Conservation (phyloP, 768 basidiomycete species). For the Suillus brevipes region DNA sequence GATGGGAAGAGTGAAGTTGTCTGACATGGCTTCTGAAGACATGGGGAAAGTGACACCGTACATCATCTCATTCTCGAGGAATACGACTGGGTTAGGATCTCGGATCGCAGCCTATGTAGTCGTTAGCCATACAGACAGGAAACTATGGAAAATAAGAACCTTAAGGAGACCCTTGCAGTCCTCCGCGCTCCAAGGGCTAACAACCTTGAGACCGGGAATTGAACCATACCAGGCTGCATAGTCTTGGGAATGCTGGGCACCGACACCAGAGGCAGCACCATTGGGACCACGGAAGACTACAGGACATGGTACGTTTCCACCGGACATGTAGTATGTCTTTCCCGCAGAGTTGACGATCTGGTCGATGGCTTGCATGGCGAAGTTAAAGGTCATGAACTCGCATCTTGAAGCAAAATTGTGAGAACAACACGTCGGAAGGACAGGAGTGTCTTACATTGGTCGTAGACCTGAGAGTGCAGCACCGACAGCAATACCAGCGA, state of each 20-base stretch:
- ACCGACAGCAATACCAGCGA: conserved; percentile 94
- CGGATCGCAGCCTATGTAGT: conserved; percentile 82
- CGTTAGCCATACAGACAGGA: conserved; percentile 3
- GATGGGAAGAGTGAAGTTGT: conserved; percentile 93
- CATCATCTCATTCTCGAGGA: conserved; percentile 99
- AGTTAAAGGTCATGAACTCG: conserved; percentile 99
- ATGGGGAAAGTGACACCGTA: conserved; percentile 98
- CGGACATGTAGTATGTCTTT: conserved; percentile 99
- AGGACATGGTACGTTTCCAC: conserved; percentile 96
- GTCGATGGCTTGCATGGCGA: conserved; percentile 99
- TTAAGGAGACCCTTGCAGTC: conserved; percentile 99
- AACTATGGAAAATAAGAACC: conserved; percentile 42
- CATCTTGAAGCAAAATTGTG: conserved; percentile 52
- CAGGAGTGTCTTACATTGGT: conserved; percentile 64
- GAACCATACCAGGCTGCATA: conserved; percentile 94
- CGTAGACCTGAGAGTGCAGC: conserved; percentile 92
- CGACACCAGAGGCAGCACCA: conserved; percentile 97
- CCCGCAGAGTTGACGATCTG: conserved; percentile 99
- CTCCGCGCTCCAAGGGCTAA: conserved; percentile 97
- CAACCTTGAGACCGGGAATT: conserved; percentile 95
- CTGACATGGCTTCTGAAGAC: conserved; percentile 92
- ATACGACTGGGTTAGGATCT: conserved; percentile 97
- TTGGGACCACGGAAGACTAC: conserved; percentile 99
- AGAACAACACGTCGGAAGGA: conserved; percentile 8
- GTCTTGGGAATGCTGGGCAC: conserved; percentile 96